These are phyloP conservation scores for Bipolaris sorokiniana DNA, from an alignment of 2,329 filamentous ascomycete genomes.

Conservation along the genomic window DNA sequence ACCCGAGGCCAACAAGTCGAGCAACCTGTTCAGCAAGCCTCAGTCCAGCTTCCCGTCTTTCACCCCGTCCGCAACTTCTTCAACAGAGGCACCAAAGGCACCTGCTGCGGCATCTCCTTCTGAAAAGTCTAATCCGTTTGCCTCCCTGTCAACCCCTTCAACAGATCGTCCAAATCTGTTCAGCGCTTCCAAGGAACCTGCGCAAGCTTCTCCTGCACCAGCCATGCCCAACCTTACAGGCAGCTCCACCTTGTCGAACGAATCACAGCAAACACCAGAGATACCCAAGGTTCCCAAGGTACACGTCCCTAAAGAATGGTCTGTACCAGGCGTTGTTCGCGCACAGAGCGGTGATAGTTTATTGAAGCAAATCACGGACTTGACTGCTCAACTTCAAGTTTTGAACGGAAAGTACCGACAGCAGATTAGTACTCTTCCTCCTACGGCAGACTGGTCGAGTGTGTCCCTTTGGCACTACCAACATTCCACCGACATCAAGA, in stretches of 20 bases:
- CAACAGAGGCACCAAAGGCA: slow-evolving; percentile 17
- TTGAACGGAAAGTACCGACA: slow-evolving; percentile 39
- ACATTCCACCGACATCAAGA: slow-evolving; percentile 34
- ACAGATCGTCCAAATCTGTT: slow-evolving; percentile 23
- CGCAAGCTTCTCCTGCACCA: slow-evolving; percentile 17
- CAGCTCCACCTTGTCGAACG: neutral
- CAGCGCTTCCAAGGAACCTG: slow-evolving; percentile 20
- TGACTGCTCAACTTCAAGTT: slow-evolving; percentile 30
- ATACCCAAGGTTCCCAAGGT: slow-evolving; percentile 35
- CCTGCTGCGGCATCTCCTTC: slow-evolving; percentile 5
- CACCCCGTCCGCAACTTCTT: slow-evolving; percentile 11
- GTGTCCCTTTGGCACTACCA: slow-evolving; percentile 42
- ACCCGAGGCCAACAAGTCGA: slow-evolving; percentile 18
- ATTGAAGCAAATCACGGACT: slow-evolving; percentile 24
- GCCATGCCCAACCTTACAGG: slow-evolving; percentile 22
- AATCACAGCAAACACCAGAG: slow-evolving; percentile 16
- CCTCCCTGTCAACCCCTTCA: slow-evolving; percentile 21
- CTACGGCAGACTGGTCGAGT: slow-evolving; percentile 38
- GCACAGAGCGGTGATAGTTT: slow-evolving; percentile 19
- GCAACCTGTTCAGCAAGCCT: slow-evolving; percentile 21
- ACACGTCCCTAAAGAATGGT: slow-evolving; percentile 36
- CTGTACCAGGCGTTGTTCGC: slow-evolving; percentile 13
- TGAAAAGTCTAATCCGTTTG: slow-evolving; percentile 27
- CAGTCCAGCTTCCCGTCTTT: slow-evolving; percentile 16
- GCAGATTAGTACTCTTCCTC: slow-evolving; percentile 31